Conservation (phyloP, 495 filamentous ascomycete genomes). For the Hypoxylon lienhwacheense region DNA sequence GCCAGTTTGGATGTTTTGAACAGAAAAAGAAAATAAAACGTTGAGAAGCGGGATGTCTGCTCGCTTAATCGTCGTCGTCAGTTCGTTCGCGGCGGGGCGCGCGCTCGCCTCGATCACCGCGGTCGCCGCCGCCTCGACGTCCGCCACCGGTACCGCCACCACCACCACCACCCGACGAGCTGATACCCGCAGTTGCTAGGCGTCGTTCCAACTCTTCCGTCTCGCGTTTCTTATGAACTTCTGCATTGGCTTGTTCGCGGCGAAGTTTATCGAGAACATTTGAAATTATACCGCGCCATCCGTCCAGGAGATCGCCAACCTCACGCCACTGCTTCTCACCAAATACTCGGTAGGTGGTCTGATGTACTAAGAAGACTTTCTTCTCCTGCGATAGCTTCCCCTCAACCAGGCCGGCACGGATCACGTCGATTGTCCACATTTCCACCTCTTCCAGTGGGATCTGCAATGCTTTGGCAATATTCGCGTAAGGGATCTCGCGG, state of each 20-base stretch:
- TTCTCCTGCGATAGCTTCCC: conserved; percentile 90
- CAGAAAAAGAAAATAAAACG: conserved; percentile 12
- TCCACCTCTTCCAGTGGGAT: conserved; percentile 82
- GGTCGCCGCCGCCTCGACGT: conserved; percentile 33
- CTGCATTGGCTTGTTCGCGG: conserved; percentile 70
- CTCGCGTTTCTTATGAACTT: conserved; percentile 62
- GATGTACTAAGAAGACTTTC: conserved; percentile 89
- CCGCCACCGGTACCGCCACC: conserved; percentile 32
- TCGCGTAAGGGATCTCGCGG: conserved; percentile 80
- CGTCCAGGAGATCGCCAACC: conserved; percentile 83
- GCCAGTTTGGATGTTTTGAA: conserved; percentile 32
- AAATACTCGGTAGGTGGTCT: conserved; percentile 92
- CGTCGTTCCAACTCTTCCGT: conserved; percentile 60
- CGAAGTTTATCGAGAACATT: conserved; percentile 75
- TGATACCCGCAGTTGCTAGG: conserved; percentile 47
- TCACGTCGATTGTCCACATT: conserved; percentile 98
- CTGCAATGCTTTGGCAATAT: conserved; percentile 79
- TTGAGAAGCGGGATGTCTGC: conserved; percentile 16
- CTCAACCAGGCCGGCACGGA: conserved; percentile 91
- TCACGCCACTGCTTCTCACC: conserved; percentile 98
- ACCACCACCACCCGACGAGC: conserved; percentile 17
- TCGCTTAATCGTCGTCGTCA: conserved; percentile 52
- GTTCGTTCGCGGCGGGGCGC: conserved; percentile 45
- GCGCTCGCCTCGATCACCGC: conserved; percentile 32
- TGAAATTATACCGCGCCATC: conserved; percentile 78